Base-by-base conservation (phyloP, 2,329 filamentous ascomycete genomes). In the Ophiostoma sp. region DNA sequence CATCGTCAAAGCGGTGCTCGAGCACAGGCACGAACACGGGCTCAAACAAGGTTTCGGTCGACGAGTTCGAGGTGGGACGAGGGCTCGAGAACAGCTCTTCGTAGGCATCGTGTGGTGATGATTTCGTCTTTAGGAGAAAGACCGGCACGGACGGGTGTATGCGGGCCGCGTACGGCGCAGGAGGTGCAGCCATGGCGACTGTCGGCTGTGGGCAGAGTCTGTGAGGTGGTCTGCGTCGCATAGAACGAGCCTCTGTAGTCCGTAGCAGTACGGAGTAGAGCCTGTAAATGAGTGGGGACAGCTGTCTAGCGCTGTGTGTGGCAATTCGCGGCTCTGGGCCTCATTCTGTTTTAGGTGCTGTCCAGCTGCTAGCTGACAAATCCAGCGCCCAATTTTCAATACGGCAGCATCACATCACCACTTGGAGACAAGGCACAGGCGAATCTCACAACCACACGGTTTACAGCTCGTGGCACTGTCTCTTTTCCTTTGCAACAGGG, bases 71-170 rank as follows among this genome's bases (percentile, higher is more conserved):
- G 18, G 55, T 14, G 36, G 36, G 2, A 16, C 12, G 45, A 16
- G 45, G 45, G 45, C 45, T 80, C 76, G 64, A 79, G 75, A 93
- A 89, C 62, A 87, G 81, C 64, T 91, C 87, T 72, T 90, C 83
- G 75, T 95, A 95, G 8, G 85, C 83, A 76, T 95, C 91, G 62
- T 79, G 82, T 0, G 91, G 90, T 0, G 79, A 81, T 0, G 91
- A 94, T 74, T 84, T 89, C 2, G 91, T 94, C 78, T 95, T 95
- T 67, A 95, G 84, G 0, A 95, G 82, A 36, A 94, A 80, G 36
- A 95, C 78, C 1, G 90, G 88, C 9, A 80, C 65, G 0, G 67
- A 12, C 58, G 49, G 67, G 16, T 36, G 44, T 52, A 16, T 8
- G 55, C 55, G 18, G 55, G 27, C 45, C 45, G 45, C 52, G 36